A percentile compares a stretch with the other conserved stretches of the same genome.
These are phyloP conservation scores for Apophysomyces sp. DNA, from an alignment of 371 early-diverging fungal species.

Conservation along the genomic window DNA sequence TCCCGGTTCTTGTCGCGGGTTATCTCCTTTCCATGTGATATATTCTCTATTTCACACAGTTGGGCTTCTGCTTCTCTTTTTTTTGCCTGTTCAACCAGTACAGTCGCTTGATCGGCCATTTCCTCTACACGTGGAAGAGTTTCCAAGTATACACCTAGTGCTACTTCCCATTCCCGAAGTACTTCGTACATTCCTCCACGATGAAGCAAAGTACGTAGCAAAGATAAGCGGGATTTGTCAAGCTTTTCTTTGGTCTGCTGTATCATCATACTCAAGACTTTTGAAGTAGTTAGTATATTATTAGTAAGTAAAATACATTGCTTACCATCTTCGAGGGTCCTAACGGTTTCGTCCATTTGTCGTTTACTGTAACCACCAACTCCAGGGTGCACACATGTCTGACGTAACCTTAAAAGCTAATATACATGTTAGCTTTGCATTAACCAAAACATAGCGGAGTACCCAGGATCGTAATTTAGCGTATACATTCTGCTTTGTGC, in stretches of 20 bases:
- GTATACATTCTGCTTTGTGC: not conserved
- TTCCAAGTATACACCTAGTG: slow-evolving; percentile 14
- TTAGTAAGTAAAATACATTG: not conserved
- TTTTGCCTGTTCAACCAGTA: slow-evolving; percentile 9
- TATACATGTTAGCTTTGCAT: not conserved
- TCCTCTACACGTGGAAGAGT: slow-evolving; percentile 7
- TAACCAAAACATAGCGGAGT: not conserved
- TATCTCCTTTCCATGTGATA: not conserved
- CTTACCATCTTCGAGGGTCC: slow-evolving; percentile 23
- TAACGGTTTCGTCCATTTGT: slow-evolving; percentile 10
- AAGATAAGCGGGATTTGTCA: slow-evolving; percentile 11
- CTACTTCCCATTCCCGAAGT: slow-evolving; percentile 11
- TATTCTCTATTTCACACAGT: no score
- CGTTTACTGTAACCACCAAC: slow-evolving; percentile 15
- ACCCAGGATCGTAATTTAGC: slow-evolving; percentile 28
- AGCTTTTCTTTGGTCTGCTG: slow-evolving; percentile 30
- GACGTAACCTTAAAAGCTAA: slow-evolving; percentile 30
- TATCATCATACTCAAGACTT: slow-evolving; percentile 53
- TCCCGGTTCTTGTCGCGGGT: not conserved
- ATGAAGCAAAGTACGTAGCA: slow-evolving; percentile 8
- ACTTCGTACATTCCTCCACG: slow-evolving; percentile 39
- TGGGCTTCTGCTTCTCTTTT: slow-evolving; percentile 12
- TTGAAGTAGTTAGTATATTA: not conserved
- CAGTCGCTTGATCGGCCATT: slow-evolving; percentile 4
- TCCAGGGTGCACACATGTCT: slow-evolving; percentile 39